Percentiles rank a stretch among this genome's conserved stretches.
Evolutionary conservation across 2,329 filamentous ascomycete genomes (phyloP).

Genomic region (Sphaceloma murrayae): DNA sequence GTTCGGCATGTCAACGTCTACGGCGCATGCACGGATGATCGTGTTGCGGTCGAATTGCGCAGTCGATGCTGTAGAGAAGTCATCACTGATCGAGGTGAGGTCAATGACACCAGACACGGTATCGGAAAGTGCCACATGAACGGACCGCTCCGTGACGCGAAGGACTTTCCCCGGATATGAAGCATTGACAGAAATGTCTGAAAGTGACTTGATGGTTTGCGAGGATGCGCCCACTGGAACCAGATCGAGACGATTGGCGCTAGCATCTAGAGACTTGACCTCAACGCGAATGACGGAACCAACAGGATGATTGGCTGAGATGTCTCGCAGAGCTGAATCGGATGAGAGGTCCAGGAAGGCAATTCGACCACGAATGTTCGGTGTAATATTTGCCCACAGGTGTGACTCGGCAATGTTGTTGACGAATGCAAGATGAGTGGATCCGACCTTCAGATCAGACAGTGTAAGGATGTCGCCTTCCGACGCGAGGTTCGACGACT

Average conservation of each 20-base stretch:
- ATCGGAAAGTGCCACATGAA: slow-evolving; percentile 79
- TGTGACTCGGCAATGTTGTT: slow-evolving; percentile 77
- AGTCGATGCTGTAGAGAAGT: slow-evolving; percentile 73
- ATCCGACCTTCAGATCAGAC: slow-evolving; percentile 61
- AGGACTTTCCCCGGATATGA: slow-evolving; percentile 76
- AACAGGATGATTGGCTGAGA: slow-evolving; percentile 72
- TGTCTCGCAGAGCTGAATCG: slow-evolving; percentile 67
- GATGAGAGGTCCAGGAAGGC: slow-evolving; percentile 76
- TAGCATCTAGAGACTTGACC: slow-evolving; percentile 63
- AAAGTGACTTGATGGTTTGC: slow-evolving; percentile 51
- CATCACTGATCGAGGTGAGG: slow-evolving; percentile 73
- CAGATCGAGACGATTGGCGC: slow-evolving; percentile 70
- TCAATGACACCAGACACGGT: slow-evolving; percentile 68
- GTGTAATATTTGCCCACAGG: slow-evolving; percentile 85
- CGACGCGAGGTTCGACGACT: slow-evolving; percentile 48
- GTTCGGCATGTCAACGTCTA: slow-evolving; percentile 70
- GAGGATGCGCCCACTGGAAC: slow-evolving; percentile 57
- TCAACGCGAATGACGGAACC: slow-evolving; percentile 79
- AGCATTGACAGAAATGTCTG: slow-evolving; percentile 66
- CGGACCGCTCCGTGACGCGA: slow-evolving; percentile 71
- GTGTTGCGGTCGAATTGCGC: slow-evolving; percentile 72
- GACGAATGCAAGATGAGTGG: slow-evolving; percentile 70
- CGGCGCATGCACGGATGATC: slow-evolving; percentile 75
- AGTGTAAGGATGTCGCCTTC: slow-evolving; percentile 59
- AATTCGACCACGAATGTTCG: slow-evolving; percentile 76